Evolutionary conservation across 306 rosid genomes (phyloP).

Genomic region (Acacia acuminata): DNA sequence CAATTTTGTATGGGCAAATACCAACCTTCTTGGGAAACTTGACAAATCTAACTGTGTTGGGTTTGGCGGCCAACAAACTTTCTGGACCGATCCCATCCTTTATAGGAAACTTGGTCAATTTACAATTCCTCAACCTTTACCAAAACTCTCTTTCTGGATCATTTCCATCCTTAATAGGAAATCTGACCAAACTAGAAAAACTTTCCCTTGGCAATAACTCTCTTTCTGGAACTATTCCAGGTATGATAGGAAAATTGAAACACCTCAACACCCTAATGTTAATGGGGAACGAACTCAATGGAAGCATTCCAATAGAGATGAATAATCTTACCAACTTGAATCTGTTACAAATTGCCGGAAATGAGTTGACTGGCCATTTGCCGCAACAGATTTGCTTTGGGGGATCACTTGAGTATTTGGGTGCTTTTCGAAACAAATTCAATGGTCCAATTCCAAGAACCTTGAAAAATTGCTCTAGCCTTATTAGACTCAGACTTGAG

Average conservation of each 20-base stretch:
- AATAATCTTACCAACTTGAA: not conserved
- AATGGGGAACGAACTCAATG: not conserved
- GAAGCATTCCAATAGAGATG: not conserved
- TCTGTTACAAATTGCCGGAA: not conserved
- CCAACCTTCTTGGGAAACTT: too few species aligned
- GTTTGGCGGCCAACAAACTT: too few species aligned
- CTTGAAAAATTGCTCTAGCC: not conserved
- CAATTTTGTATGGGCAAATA: too few species aligned
- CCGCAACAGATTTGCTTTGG: not conserved
- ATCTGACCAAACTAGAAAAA: fast-evolving
- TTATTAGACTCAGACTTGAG: slow-evolving; percentile 25
- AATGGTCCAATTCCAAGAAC: not conserved
- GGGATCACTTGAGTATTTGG: not conserved
- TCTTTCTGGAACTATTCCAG: not conserved
- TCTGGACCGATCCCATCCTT: too few species aligned
- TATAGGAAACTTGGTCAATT: too few species aligned
- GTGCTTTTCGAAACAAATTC: not conserved
- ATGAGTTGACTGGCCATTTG: not conserved
- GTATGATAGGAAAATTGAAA: not conserved
- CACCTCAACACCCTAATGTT: not conserved
- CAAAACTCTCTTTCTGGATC: too few species aligned
- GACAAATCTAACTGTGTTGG: too few species aligned
- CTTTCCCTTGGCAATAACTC: too few species aligned
- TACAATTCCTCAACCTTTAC: too few species aligned
- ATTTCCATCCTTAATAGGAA: too few species aligned